phyloP scores from a whole-genome alignment of 495 filamentous ascomycete species.

The Tetracladium setigerum region DNA sequence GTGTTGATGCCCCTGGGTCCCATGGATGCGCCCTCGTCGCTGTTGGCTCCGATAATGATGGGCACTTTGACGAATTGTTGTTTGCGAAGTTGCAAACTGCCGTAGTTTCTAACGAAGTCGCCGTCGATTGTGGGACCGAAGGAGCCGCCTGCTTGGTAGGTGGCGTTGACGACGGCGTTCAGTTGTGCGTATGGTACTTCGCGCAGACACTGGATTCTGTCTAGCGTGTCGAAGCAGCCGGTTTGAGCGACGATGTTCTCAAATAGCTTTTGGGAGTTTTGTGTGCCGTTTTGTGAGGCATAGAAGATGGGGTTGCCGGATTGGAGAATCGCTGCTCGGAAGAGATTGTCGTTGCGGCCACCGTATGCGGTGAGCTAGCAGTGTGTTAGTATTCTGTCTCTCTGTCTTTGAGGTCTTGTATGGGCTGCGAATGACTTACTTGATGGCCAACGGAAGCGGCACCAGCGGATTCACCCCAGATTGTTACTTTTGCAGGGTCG shows the following conservation, averaged over 20 bases:
- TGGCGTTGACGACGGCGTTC: conserved; percentile 30
- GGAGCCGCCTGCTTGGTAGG: conserved; percentile 37
- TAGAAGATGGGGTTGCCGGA: conserved; percentile 12
- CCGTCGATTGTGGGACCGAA: conserved; percentile 54
- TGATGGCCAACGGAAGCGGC: conserved; percentile 39
- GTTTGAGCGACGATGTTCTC: conserved; percentile 28
- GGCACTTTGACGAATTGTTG: conserved; percentile 34
- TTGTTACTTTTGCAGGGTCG: conserved; percentile 57
- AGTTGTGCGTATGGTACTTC: conserved; percentile 37
- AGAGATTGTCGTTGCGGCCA: conserved; percentile 23
- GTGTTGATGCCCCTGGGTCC: too few species aligned
- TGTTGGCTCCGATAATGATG: conserved; percentile 48
- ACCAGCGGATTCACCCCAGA: conserved; percentile 66
- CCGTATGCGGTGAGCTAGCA: conserved; percentile 53
- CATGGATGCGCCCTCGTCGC: conserved; percentile 46
- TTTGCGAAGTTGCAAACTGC: conserved; percentile 45
- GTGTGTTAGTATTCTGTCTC: conserved; percentile 58
- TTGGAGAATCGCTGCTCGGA: conserved; percentile 20
- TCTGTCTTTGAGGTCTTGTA: too few species aligned
- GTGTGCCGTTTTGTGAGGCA: conserved; percentile 6
- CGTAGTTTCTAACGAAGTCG: conserved; percentile 42
- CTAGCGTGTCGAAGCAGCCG: conserved; percentile 38
- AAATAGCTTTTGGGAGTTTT: too few species aligned
- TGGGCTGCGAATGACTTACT: too few species aligned
- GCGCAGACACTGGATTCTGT: conserved; percentile 30